Conservation (phyloP, 176 grass and related monocot genomes). For the Pontederia crassipes region DNA sequence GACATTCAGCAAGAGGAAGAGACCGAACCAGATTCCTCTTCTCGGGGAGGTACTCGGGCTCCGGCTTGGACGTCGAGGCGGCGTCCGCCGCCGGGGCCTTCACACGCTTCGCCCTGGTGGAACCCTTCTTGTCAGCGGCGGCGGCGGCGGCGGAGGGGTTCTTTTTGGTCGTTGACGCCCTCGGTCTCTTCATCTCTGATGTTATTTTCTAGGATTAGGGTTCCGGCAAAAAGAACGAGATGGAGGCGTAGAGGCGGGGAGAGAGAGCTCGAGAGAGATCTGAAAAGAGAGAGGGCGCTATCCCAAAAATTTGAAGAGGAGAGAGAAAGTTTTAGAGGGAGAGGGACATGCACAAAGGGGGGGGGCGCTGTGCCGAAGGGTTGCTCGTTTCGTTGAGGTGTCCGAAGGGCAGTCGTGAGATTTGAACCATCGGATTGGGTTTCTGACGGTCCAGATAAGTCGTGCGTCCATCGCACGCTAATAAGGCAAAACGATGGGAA, state of each 20-base stretch:
- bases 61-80: constrained; percentile 33
- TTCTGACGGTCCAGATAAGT: too few species aligned
- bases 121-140: constrained; percentile 2
- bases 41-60: constrained; percentile 47
- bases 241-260: background rate
- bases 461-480: too few species aligned
- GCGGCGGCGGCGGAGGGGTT: background rate
- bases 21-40: constrained; percentile 44
- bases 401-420: too few species aligned
- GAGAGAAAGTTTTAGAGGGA: too few species aligned
- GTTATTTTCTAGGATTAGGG: background rate
- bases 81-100: constrained; percentile 2
- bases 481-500: too few species aligned
- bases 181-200: constrained; percentile 10
- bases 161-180: background rate
- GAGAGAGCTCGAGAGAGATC: too few species aligned
- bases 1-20: background rate
- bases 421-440: too few species aligned
- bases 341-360: too few species aligned
- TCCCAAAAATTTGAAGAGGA: too few species aligned
- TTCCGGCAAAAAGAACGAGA: background rate
- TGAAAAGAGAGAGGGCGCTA: too few species aligned
- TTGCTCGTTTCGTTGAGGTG: too few species aligned
- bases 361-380: too few species aligned
- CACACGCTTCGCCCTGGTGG: constrained; percentile 22